Percentiles rank a stretch among this genome's conserved stretches.
phyloP scores from a whole-genome alignment of 768 basidiomycete genomes.

The Kockovaella imperatae region DNA sequence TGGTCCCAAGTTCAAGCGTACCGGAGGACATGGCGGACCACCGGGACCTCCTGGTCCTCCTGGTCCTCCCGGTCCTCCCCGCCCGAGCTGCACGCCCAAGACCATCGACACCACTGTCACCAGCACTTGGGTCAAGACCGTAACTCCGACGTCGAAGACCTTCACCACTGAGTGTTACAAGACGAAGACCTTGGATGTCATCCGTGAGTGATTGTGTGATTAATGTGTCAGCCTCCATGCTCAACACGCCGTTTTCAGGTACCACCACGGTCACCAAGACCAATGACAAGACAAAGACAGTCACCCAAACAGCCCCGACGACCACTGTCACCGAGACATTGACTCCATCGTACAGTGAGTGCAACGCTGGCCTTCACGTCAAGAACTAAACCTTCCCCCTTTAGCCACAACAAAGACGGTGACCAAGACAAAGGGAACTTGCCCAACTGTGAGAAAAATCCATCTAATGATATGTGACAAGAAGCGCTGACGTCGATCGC shows the following conservation, averaged over 20 bases:
- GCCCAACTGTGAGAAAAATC: too few relatives aligned
- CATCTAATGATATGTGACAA: too few relatives aligned
- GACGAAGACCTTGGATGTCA: constrained; percentile 12
- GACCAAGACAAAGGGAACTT: too few relatives aligned
- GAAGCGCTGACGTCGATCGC: too few relatives aligned
- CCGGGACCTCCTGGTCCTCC: neutral
- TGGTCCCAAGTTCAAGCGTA: too few relatives aligned
- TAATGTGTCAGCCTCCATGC: neutral
- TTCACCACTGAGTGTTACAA: constrained; percentile 8
- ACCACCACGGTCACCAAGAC: neutral
- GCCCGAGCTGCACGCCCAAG: constrained; percentile 1
- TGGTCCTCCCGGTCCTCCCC: constrained; percentile 1
- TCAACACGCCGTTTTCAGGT: neutral
- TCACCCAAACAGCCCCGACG: too few relatives aligned
- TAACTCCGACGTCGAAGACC: constrained; percentile 9
- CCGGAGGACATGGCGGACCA: too few relatives aligned
- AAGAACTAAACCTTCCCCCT: too few relatives aligned
- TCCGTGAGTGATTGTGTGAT: constrained; percentile 4
- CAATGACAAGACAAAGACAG: constrained; percentile 1
- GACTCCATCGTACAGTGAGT: too few relatives aligned
- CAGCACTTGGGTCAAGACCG: constrained; percentile 7
- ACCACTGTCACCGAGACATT: too few relatives aligned
- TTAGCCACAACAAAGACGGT: too few relatives aligned
- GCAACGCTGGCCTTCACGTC: too few relatives aligned
- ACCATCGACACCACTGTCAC: neutral